Base-by-base conservation (phyloP, 768 basidiomycete genomes). In the Zangia roseola region DNA sequence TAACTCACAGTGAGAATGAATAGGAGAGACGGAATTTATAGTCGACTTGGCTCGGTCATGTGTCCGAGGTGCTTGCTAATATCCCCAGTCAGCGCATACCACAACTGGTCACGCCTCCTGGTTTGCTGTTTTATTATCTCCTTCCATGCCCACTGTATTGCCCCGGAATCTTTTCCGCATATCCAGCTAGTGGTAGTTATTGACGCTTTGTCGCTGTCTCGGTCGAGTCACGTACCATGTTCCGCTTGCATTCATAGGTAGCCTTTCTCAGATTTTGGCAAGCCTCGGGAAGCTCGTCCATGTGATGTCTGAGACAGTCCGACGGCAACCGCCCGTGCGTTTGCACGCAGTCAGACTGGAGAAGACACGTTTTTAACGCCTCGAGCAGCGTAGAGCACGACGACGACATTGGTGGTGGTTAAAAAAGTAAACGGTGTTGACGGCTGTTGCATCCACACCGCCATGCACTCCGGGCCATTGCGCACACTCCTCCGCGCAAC, bases 191-290 rank as follows among this genome's bases (percentile, higher is more conserved):
- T 33, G 1, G 28, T 13, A 13, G 0, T 47, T 6, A 41, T 46
- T 21, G 21, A 52, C 19, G 26, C 3, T 35, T 41, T 42, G 50
- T 25, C 25, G 5, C 23, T 12, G 36, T 38, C 19, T 20, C 14
- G 17, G 12, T 19, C 21, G 12, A 23, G 12, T 8, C 16, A 63
- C 82, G 50, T 50, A 91, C 91, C 88, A 91, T 88, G 36, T 86
- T 89, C 50, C 91, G 78, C 68, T 95, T 95, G 72, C 93, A 95
- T 56, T 94, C 90, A 57, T 88, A 93, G 1, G 88, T 84, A 10
- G 90, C 89, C 67, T 82, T 83, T 43, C 93, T 77, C 46, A 95
- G 71, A 23, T 82, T 78, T 63, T 82, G 81, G 64, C 93, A 95
- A 58, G 86, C 77, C 57, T 88, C 83, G 2, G 93, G 91, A 21